Evolutionary conservation across 1,139 yeast species (phyloP).

Genomic region (Hemisphaericaspora xylanilytica): DNA sequence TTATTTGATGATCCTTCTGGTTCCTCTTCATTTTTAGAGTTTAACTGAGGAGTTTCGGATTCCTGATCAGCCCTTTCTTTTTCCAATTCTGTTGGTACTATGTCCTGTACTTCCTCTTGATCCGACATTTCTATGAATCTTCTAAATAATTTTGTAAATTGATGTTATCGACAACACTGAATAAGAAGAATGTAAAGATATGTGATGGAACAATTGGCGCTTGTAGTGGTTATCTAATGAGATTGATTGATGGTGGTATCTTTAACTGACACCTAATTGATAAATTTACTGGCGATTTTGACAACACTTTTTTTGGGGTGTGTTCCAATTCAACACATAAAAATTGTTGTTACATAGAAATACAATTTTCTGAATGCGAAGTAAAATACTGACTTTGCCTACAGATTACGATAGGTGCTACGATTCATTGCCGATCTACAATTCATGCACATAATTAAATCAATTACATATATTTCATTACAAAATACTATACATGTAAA

Average conservation of each 20-base stretch:
- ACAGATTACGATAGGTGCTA: neutral
- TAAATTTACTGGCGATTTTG: neutral
- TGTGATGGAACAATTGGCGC: no score
- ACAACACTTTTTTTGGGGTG: neutral
- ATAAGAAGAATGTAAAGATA: no score
- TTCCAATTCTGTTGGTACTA: neutral
- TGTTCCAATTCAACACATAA: no score
- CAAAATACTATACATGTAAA: no score
- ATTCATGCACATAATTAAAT: neutral
- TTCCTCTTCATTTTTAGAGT: neutral
- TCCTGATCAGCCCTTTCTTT: neutral
- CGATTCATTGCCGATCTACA: neutral
- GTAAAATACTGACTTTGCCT: neutral
- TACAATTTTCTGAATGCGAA: no score
- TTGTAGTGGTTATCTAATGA: no score
- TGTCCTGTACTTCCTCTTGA: constrained; percentile 4
- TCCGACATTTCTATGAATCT: constrained; percentile 4
- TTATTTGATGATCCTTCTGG: neutral
- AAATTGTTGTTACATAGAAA: no score
- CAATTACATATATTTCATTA: neutral
- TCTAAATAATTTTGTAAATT: no score
- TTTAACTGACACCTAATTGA: neutral
- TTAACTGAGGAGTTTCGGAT: neutral
- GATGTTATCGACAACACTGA: no score
- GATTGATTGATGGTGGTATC: neutral